These are phyloP conservation scores for Lactarius hatsudake DNA, from an alignment of 768 basidiomycete species.

Conservation along the genomic window DNA sequence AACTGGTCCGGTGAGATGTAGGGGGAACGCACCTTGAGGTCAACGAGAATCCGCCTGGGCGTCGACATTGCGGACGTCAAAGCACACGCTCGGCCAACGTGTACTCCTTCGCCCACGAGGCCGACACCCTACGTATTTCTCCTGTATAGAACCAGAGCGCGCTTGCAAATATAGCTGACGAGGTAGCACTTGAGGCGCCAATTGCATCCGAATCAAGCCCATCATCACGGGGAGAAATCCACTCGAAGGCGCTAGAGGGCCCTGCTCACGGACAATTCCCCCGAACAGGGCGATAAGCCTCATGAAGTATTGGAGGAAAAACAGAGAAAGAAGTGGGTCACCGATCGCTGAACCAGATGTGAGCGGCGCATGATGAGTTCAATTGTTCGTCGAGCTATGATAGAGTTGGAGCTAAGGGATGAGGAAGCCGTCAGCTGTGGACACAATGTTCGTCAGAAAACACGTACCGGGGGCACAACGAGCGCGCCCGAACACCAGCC, in stretches of 20 bases:
- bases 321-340: neutral
- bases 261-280: neutral
- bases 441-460: neutral
- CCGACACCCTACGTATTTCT: neutral
- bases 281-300: constrained; percentile 1
- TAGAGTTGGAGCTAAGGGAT: neutral
- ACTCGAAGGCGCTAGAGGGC: neutral
- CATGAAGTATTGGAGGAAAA: neutral
- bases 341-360: neutral
- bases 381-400: neutral
- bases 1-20: neutral
- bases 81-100: constrained; percentile 15
- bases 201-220: no score
- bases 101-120: constrained; percentile 1
- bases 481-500: neutral
- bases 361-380: neutral
- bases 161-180: neutral
- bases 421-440: neutral
- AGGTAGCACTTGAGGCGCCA: neutral
- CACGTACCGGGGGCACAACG: neutral
- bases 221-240: neutral
- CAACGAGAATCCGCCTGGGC: neutral
- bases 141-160: neutral
- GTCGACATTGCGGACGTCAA: constrained; percentile 1
- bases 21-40: neutral